Conservation (phyloP, 2,329 filamentous ascomycete genomes). For the Conoideocrella luteorostrata region DNA sequence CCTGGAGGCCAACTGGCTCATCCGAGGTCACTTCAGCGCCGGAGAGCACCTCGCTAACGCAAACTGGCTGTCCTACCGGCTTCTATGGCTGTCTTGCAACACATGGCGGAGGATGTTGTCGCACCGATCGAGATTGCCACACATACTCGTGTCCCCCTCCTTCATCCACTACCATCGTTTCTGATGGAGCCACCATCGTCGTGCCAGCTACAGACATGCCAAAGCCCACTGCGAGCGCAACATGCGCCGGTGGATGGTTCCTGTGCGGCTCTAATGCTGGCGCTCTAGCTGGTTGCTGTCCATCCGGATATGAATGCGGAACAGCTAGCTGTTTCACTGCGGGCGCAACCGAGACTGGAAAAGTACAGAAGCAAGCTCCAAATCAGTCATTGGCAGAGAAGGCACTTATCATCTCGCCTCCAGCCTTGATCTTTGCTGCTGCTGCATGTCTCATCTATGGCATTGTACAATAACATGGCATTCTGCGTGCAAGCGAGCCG, state of each 20-base stretch:
- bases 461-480: too few relatives aligned
- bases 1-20: conserved; percentile 35
- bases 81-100: conserved; percentile 87
- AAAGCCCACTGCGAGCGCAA: conserved; percentile 34
- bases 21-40: conserved; percentile 28
- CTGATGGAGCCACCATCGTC: conserved; percentile 63
- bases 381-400: conserved; percentile 13
- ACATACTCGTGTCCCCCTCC: conserved; percentile 68
- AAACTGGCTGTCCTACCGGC: conserved; percentile 66
- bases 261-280: conserved; percentile 53
- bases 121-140: conserved; percentile 77
- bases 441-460: not conserved
- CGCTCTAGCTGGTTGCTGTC: conserved; percentile 78
- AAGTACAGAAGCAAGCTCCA: conserved; percentile 49
- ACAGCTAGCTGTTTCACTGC: conserved; percentile 61
- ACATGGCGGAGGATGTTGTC: conserved; percentile 80
- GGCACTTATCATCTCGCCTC: not conserved
- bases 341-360: conserved; percentile 46
- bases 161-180: conserved; percentile 56
- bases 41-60: conserved; percentile 30
- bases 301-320: conserved; percentile 68
- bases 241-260: conserved; percentile 76
- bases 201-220: conserved; percentile 49
- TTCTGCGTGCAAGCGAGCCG: too few relatives aligned
- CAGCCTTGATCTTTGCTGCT: not conserved